Base-by-base conservation (phyloP, 176 grass and related monocot species). In the Elymus sibiricus region DNA sequence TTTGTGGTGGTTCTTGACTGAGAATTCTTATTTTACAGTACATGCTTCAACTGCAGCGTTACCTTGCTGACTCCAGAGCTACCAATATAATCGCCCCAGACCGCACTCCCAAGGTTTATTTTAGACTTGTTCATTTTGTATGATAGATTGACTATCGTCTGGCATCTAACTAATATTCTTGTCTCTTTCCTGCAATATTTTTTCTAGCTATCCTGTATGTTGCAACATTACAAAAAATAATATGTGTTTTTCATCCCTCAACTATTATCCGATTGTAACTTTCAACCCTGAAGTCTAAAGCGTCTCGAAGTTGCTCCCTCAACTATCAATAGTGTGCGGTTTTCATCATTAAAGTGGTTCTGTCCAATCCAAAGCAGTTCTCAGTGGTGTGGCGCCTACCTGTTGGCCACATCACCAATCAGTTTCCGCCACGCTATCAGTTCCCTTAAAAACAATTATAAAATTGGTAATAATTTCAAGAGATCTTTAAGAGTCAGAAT, bases 91-190 rank as follows among this genome's bases (percentile, higher is more conserved):
- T 87, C 44, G 9, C 10, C 19, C 59, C n/a, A 16, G 85, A 75
- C 31, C 69, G 43, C 62, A 87, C 85, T 75, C 84, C 76, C 61
- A 4, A 66, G 78, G 69, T 87, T 74, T 7, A 11, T 59, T 21
- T 47, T 44, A 44, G 7, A 47, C n/a, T 86, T 31, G 12, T 15
- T 44, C 11, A 11, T 74, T 73, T 26, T 12, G 11, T 63, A 43
- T 43, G 12, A 47, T 47, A 15, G 37, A 19, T 76, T 77, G 17
- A 32, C 10, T 77, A 32, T 34, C 5, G 21, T 8, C 7, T 47
- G n/a, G n/a, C 71, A 43, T 46, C 8, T 51, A 11, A 79, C 65
- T 69, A 53, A 31, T 21, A 77, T 56, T 39, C 4, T 39, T 26
- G 9, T 3, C 15, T 12, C 7, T 35, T 76, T 29, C 16, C 9